Evolutionary conservation across 176 grass and related monocot genomes (phyloP), one percentile per base, ranked within the genome.

Genomic region (Triticum turgidum): DNA sequence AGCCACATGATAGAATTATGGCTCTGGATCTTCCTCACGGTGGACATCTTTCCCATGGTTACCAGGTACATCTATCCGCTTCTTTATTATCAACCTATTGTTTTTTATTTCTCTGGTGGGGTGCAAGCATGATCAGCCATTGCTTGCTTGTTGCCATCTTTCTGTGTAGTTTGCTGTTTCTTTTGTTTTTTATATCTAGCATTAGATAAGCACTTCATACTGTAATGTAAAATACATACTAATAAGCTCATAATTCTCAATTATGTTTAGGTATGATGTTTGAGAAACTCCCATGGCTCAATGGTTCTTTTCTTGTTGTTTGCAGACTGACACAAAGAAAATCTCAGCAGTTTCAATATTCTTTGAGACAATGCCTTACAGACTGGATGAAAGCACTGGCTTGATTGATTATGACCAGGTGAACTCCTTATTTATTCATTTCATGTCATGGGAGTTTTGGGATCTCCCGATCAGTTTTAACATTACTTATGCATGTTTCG

Each of bases 321-420:
- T 89, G 65, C 92, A 99, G 97, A 99, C 97, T 78, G 97, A 99
- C 86, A 99, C 97, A 69, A 99, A 99, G 92, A 99, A 99, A 89
- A 99, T 99, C 38, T 99, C 97, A 22, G 97, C 94, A 63, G 93
- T 94, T 78, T 99, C 97, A 1, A 99, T 99, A 80, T 99, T 99
- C 87, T 99, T 99, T 71, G 97, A 99, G 87, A 99, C 97, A 85
- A 99, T 99, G 94, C 97, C 97, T 25, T 99, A 99, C 82, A 90
- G 97, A 88, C 87, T 99, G 83, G 86, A 99, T 81, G 97, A 99
- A 85, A 96, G 90, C 82, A 99, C 97, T 79, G 97, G 97, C 51
- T 99, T 94, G 65, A 99, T 99, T 93, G 97, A 99, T 87, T 99
- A 99, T 52, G 97, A 99, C 37, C 97, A 99, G 94, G 97, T 96